Conservation (phyloP, 1,284 basidiomycete genomes). For the Pseudozyma thailandica region DNA sequence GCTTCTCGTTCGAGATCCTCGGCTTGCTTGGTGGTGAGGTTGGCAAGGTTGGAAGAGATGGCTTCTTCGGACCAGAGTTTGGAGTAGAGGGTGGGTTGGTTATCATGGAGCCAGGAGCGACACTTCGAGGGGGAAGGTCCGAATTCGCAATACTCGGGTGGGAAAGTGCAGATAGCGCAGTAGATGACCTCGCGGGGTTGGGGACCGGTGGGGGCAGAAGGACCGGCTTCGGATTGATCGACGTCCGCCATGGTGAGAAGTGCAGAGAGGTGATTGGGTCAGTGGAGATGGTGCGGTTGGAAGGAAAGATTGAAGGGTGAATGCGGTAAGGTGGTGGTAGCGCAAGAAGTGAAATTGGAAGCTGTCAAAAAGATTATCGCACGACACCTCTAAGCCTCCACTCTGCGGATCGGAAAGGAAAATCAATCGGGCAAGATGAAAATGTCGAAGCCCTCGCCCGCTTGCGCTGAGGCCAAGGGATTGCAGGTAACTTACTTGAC, state of each 20-base stretch:
- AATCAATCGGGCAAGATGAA: background rate
- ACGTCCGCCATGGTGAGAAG: slow-evolving; percentile 27
- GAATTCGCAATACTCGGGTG: slow-evolving; percentile 67
- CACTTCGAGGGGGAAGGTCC: slow-evolving; percentile 61
- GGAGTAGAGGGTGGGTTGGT: slow-evolving; percentile 52
- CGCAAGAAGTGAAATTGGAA: background rate
- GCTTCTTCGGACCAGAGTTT: slow-evolving; percentile 63
- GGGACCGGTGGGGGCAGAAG: slow-evolving; percentile 35
- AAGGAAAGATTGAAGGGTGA: background rate
- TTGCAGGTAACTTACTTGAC: too few species aligned
- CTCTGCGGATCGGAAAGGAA: background rate
- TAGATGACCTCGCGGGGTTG: slow-evolving; percentile 53
- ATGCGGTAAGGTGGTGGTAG: background rate
- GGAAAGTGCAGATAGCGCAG: slow-evolving; percentile 65
- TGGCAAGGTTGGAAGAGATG: slow-evolving; percentile 57
- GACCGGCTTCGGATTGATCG: slow-evolving; percentile 38
- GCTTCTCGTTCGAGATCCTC: slow-evolving; percentile 64
- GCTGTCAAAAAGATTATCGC: slow-evolving; percentile 18
- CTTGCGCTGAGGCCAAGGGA: too few species aligned
- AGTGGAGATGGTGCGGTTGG: background rate
- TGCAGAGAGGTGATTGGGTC: background rate
- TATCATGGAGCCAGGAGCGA: slow-evolving; percentile 55
- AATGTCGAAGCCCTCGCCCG: too few species aligned
- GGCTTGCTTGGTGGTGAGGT: slow-evolving; percentile 62
- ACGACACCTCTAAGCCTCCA: slow-evolving; percentile 23